Percentiles rank a stretch among this genome's conserved stretches.
These are phyloP conservation scores for Aureobasidium sp. DNA, from an alignment of 2,329 filamentous ascomycete genomes.

Conservation along the genomic window DNA sequence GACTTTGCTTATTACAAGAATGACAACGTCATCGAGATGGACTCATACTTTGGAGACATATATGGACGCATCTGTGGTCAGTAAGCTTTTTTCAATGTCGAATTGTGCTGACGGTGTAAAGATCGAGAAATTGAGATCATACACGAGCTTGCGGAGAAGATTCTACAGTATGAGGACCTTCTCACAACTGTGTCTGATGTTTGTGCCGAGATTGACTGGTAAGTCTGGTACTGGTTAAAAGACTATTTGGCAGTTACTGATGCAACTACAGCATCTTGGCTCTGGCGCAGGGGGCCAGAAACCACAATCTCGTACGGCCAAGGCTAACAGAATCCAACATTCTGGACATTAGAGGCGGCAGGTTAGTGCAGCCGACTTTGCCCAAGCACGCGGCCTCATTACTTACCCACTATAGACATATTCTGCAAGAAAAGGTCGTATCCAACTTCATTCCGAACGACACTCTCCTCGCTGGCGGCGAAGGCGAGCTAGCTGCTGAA, in stretches of 20 bases:
- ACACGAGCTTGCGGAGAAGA: slow-evolving; percentile 62
- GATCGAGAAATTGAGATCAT: slow-evolving; percentile 87
- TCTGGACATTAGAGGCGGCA: slow-evolving; percentile 67
- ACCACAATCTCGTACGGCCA: slow-evolving; percentile 66
- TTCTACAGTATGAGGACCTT: slow-evolving; percentile 62
- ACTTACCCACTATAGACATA: slow-evolving; percentile 47
- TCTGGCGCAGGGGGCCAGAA: slow-evolving; percentile 66
- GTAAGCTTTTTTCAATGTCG: slow-evolving; percentile 18
- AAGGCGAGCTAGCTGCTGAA: slow-evolving; percentile 23
- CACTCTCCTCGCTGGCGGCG: slow-evolving; percentile 60
- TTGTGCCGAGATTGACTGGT: slow-evolving; percentile 76
- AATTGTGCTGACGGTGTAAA: slow-evolving; percentile 26
- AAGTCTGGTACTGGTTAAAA: background rate
- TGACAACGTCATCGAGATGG: slow-evolving; percentile 69
- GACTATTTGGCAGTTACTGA: slow-evolving; percentile 19
- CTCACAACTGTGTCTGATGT: slow-evolving; percentile 67
- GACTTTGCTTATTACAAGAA: slow-evolving; percentile 82
- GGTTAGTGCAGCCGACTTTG: slow-evolving; percentile 38
- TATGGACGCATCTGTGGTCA: slow-evolving; percentile 75
- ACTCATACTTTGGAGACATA: slow-evolving; percentile 74
- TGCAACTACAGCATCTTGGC: slow-evolving; percentile 58
- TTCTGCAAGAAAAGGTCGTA: slow-evolving; percentile 78
- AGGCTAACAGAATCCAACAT: slow-evolving; percentile 62
- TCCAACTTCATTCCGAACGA: slow-evolving; percentile 77
- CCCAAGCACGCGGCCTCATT: background rate